phyloP scores from a whole-genome alignment of 768 basidiomycete genomes.

The Boletellus ananas region DNA sequence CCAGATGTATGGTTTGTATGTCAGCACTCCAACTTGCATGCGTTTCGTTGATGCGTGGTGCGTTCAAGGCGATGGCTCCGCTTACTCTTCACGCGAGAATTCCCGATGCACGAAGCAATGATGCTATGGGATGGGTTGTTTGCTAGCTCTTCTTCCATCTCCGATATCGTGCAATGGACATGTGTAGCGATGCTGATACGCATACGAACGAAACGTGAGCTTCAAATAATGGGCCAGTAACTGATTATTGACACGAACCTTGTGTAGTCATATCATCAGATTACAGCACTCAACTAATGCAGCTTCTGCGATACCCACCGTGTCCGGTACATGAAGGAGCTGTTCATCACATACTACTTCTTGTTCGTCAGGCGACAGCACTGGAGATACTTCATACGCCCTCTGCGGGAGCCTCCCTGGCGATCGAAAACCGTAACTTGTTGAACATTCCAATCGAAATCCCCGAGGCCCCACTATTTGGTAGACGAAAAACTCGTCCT shows the following conservation, averaged over 20 bases:
- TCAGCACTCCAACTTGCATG: constrained; percentile 12
- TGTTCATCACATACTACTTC: constrained; percentile 58
- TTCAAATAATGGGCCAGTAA: background rate
- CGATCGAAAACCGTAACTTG: constrained; percentile 77
- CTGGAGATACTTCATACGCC: constrained; percentile 73
- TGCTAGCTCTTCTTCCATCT: constrained; percentile 68
- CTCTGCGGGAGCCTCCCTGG: constrained; percentile 69
- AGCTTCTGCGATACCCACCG: constrained; percentile 80
- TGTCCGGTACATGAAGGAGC: constrained; percentile 32
- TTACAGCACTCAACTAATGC: constrained; percentile 81
- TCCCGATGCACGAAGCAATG: constrained; percentile 76
- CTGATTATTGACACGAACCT: constrained; percentile 12
- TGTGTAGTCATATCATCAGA: constrained; percentile 76
- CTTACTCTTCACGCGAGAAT: constrained; percentile 90
- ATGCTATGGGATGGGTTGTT: constrained; percentile 95
- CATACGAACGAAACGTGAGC: constrained; percentile 84
- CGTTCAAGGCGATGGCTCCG: constrained; percentile 82
- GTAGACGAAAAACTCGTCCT: constrained; percentile 35
- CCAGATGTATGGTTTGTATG: constrained; percentile 95
- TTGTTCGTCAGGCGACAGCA: constrained; percentile 80
- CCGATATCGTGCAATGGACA: constrained; percentile 79
- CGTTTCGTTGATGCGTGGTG: constrained; percentile 11
- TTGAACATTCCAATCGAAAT: constrained; percentile 71
- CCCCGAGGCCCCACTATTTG: constrained; percentile 42
- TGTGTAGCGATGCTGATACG: constrained; percentile 95